phyloP scores from a whole-genome alignment of 1,139 yeast genomes.

The Pneumocystis oryctolagi region DNA sequence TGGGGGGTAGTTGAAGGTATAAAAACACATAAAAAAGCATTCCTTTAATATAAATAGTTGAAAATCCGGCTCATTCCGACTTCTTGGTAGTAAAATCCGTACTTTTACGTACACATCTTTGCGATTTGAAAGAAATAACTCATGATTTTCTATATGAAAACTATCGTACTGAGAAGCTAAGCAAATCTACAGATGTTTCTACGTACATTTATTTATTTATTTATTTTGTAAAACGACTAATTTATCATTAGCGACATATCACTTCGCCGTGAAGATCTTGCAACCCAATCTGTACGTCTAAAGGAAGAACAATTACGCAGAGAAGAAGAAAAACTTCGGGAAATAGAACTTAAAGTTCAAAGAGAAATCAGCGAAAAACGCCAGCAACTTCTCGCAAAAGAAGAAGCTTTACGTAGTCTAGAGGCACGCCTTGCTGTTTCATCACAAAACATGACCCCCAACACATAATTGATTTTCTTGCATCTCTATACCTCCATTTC shows the following conservation, averaged over 20 bases:
- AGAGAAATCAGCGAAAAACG: conserved; percentile 74
- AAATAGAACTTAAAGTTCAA: conserved; percentile 57
- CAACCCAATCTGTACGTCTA: conserved; percentile 27
- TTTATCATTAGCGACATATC: not conserved
- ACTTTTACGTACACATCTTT: conserved; percentile 64
- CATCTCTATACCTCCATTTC: not conserved
- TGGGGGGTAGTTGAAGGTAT: conserved; percentile 69
- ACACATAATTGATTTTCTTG: not conserved
- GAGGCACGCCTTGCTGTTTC: conserved; percentile 42
- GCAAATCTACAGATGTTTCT: conserved; percentile 21
- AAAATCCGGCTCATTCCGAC: conserved; percentile 71
- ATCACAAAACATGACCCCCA: not conserved
- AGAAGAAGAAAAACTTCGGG: conserved; percentile 29
- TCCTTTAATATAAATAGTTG: conserved; percentile 30
- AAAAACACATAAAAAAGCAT: not conserved
- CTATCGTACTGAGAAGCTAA: conserved; percentile 80
- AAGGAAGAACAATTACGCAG: conserved; percentile 31
- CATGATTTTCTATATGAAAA: conserved; percentile 84
- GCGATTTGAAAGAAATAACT: conserved; percentile 83
- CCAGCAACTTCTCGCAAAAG: conserved; percentile 72
- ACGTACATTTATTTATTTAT: conserved; percentile 5
- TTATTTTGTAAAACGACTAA: not conserved
- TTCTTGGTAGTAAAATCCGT: conserved; percentile 73
- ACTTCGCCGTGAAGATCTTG: conserved; percentile 26
- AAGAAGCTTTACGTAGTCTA: conserved; percentile 69